Percentiles rank a stretch among this genome's conserved stretches.
Conservation (phyloP, 2,329 filamentous ascomycete species). For the Hymenoscyphus scutula region DNA sequence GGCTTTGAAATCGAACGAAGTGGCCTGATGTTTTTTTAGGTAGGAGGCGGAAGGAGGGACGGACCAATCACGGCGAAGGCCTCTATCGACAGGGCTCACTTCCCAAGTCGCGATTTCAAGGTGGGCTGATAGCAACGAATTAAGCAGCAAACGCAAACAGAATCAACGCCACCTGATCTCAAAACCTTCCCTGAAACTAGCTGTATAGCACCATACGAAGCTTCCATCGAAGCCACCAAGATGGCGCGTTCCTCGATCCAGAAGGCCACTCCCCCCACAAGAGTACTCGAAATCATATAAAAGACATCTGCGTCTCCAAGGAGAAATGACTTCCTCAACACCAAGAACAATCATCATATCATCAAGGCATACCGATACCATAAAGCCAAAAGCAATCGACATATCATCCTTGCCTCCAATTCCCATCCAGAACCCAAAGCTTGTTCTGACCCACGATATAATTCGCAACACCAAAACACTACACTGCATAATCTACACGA, state of each 20-base stretch:
- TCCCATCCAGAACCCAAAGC: slow-evolving; percentile 13
- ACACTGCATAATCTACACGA: slow-evolving; percentile 17
- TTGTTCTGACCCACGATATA: slow-evolving; percentile 20
- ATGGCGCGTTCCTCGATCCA: background rate
- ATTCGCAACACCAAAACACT: slow-evolving; percentile 22
- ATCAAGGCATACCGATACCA: slow-evolving; percentile 4
- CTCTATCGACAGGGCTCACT: no score
- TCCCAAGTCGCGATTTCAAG: no score
- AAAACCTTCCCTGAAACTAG: no score
- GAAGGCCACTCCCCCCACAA: background rate
- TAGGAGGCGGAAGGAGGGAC: no score
- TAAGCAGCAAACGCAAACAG: no score
- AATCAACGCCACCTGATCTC: no score
- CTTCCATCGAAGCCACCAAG: background rate
- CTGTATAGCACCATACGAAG: background rate
- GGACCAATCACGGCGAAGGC: no score
- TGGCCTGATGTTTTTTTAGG: no score
- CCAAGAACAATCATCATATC: background rate
- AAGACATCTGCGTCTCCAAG: background rate
- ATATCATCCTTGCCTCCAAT: slow-evolving; percentile 4
- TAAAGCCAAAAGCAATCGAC: slow-evolving; percentile 10
- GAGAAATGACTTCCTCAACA: background rate
- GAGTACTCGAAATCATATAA: slow-evolving; percentile 2
- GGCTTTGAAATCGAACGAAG: no score
- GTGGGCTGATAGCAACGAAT: no score